Evolutionary conservation across 2,329 filamentous ascomycete genomes (phyloP), one percentile per base, ranked within the genome.

Genomic region (Polytolypa hystricis): DNA sequence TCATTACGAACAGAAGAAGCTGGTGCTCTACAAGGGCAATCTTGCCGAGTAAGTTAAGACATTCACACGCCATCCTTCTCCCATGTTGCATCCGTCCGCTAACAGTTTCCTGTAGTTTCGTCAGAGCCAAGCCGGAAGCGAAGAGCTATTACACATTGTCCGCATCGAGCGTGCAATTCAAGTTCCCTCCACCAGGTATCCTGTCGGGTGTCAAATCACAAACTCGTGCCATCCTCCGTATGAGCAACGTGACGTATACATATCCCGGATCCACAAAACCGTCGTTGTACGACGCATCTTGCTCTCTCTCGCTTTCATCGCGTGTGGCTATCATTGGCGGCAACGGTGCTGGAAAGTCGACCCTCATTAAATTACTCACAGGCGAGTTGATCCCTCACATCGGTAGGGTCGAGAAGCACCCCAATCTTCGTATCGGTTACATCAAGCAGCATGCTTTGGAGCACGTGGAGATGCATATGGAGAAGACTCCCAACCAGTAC

Each of bases 381-480:
- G 91, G 89, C 49, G 91, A 96, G 61, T 77, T 79, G 14, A 80
- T 95, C 47, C 91, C 84, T 11, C 81, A 81, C 44, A 64, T 65
- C 14, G 91, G 91, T 45, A 84, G 79, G 57, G 91, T 98, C 16
- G 87, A 96, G 71, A 96, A 96, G 71, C 91, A 98, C 61, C 91
- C 91, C 48, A 98, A 98, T 61, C 67, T 98, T 55, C 87, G 91
- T 71, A 95, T 98, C 52, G 91, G 91, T 37, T 98, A 98, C 70
- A 96, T 98, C 69, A 96, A 96, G 70, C 91, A 98, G 69, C 91
- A 98, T 62, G 91, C 91, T 30, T 73, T 98, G 9, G 91, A 98
- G 70, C 91, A 98, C 75, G 91, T 98, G 8, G 89, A 98, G 66
- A 94, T 95, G 89, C 91, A 98, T 57, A 70, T 96, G 50, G 91